phyloP scores from a whole-genome alignment of 1,284 basidiomycete genomes.

The Ustanciosporium gigantosporum region DNA sequence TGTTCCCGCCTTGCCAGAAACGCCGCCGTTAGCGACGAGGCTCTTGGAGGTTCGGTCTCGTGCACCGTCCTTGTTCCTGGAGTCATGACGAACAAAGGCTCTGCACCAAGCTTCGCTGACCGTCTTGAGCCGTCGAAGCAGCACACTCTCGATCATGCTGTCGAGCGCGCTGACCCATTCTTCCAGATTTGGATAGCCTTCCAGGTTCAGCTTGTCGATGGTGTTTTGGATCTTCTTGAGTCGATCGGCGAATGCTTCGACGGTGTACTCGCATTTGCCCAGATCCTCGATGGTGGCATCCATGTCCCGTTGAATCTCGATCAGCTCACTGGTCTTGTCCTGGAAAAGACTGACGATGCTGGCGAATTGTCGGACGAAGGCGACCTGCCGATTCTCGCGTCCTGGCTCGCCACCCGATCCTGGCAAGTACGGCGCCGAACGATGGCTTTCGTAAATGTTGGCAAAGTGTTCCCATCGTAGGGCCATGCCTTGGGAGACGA shows the following conservation, averaged over 20 bases:
- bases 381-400: conserved; percentile 79
- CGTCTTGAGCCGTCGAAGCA: conserved; percentile 76
- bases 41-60: conserved; percentile 12
- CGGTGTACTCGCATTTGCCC: conserved; percentile 79
- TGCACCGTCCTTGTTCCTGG: conserved; percentile 1
- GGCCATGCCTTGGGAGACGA: conserved; percentile 67
- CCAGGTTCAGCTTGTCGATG: conserved; percentile 89
- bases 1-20: not conserved
- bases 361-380: conserved; percentile 92
- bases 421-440: conserved; percentile 65
- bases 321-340: conserved; percentile 92
- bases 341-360: conserved; percentile 75
- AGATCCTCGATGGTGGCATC: conserved; percentile 74
- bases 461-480: conserved; percentile 92
- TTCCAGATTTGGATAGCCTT: conserved; percentile 96
- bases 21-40: conserved; percentile 4
- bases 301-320: conserved; percentile 87
- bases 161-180: conserved; percentile 91
- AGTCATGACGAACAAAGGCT: conserved; percentile 67
- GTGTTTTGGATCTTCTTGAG: conserved; percentile 83
- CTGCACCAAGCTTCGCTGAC: conserved; percentile 85
- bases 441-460: conserved; percentile 61
- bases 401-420: conserved; percentile 36
- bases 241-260: conserved; percentile 77
- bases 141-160: conserved; percentile 78